A percentile compares a stretch with the other conserved stretches of the same genome.
These are phyloP conservation scores for Amphichorda felina DNA, from an alignment of 2,329 filamentous ascomycete genomes.

Conservation along the genomic window DNA sequence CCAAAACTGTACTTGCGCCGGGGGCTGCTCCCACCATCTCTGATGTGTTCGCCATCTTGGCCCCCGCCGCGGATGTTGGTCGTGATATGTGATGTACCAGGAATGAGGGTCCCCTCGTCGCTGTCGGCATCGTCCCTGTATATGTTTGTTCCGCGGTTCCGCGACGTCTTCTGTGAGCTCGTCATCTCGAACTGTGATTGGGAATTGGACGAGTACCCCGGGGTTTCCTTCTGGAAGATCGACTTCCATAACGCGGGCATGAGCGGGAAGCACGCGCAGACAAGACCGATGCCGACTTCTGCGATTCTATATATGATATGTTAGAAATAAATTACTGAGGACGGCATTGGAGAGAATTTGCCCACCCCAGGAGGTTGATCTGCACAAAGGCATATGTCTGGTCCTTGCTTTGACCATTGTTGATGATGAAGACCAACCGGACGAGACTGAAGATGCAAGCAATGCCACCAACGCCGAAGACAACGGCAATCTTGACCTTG, in stretches of 20 bases:
- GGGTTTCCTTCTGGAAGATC: conserved; percentile 1
- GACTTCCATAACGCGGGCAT: conserved; percentile 2
- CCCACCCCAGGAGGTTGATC: conserved; percentile 2
- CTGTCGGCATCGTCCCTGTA: not conserved
- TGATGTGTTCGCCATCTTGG: not conserved
- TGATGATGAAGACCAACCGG: conserved; percentile 1
- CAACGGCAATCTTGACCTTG: not conserved
- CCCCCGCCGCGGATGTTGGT: not conserved
- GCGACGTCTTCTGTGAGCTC: not conserved
- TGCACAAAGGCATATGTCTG: not conserved
- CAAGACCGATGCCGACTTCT: conserved; percentile 1
- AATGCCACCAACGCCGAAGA: conserved; percentile 2
- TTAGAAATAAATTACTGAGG: not conserved
- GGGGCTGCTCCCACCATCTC: not conserved
- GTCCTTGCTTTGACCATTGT: not conserved
- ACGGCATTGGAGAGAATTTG: not conserved
- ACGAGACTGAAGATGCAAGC: conserved; percentile 3
- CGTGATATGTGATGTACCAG: not conserved
- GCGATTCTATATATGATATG: not conserved
- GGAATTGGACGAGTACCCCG: not conserved
- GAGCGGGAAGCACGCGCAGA: conserved; percentile 1
- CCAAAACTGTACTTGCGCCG: not conserved
- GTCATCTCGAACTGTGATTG: conserved; percentile 1
- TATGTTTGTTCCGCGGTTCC: not conserved
- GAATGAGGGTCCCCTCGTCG: conserved; percentile 1